Conservation (phyloP, 2,329 filamentous ascomycete species). For the Diaporthe citrichinensis region DNA sequence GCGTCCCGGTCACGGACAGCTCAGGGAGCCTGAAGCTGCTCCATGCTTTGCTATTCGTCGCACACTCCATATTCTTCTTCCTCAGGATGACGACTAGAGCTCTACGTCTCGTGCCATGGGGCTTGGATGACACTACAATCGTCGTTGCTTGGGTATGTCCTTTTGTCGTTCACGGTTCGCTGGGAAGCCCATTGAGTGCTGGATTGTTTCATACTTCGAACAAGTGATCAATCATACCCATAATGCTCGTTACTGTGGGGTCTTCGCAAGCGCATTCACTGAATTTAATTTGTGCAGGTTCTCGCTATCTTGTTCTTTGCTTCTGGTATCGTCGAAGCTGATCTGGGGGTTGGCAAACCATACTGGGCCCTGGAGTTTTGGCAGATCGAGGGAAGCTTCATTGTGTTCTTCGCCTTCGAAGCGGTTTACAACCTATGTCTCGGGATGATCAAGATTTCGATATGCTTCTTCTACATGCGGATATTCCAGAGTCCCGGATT, state of each 20-base stretch:
- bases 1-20: not conserved
- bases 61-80: conserved; percentile 54
- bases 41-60: conserved; percentile 46
- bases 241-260: too few species aligned
- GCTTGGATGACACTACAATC: conserved; percentile 53
- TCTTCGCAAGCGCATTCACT: not conserved
- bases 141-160: conserved; percentile 46
- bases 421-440: conserved; percentile 1
- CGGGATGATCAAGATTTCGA: conserved; percentile 34
- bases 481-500: conserved; percentile 4
- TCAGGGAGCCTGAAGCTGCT: not conserved
- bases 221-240: not conserved
- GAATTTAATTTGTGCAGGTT: not conserved
- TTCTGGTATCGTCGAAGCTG: conserved; percentile 12
- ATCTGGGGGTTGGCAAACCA: conserved; percentile 8
- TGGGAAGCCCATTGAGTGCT: not conserved
- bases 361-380: conserved; percentile 46
- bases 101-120: conserved; percentile 48
- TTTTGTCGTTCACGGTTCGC: not conserved
- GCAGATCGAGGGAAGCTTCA: conserved; percentile 37
- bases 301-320: conserved; percentile 10
- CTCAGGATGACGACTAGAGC: conserved; percentile 54
- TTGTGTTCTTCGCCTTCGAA: conserved; percentile 25
- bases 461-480: conserved; percentile 31
- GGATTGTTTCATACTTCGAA: not conserved